Evolutionary conservation across 1,284 basidiomycete species (phyloP).

Genomic region (Tetrapyrgos nigripes): DNA sequence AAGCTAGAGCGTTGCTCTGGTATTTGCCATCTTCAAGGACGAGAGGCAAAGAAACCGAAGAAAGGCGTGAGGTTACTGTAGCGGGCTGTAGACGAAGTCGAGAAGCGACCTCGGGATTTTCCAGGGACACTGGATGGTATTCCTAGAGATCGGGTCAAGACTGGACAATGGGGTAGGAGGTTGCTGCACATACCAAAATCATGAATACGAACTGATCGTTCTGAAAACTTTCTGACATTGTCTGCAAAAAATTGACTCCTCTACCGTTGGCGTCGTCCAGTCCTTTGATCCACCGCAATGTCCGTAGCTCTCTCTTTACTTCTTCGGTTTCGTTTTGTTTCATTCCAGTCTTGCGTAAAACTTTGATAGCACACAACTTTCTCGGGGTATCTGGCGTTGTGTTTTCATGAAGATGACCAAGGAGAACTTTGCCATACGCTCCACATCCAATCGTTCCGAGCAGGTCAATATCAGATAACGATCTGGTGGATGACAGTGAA

Average conservation of each 20-base stretch:
- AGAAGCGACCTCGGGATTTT: constrained; percentile 45
- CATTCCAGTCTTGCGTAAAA: constrained; percentile 21
- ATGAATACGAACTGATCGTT: constrained; percentile 21
- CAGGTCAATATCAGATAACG: constrained; percentile 17
- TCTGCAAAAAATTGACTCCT: constrained; percentile 23
- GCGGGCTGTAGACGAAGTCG: constrained; percentile 39
- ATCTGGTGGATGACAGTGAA: background rate
- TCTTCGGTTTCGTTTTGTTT: constrained; percentile 16
- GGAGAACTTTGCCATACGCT: constrained; percentile 31
- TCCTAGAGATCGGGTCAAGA: constrained; percentile 19
- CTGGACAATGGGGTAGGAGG: constrained; percentile 50
- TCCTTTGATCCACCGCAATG: constrained; percentile 22
- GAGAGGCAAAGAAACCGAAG: constrained; percentile 18
- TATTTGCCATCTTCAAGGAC: constrained; percentile 46
- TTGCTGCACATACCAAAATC: constrained; percentile 66
- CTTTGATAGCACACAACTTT: constrained; percentile 30
- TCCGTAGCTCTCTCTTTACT: constrained; percentile 23
- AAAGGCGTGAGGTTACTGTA: constrained; percentile 21
- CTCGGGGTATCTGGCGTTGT: constrained; percentile 1
- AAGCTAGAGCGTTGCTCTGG: constrained; percentile 47
- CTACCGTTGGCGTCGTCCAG: background rate
- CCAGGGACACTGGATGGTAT: constrained; percentile 36
- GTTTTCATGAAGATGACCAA: constrained; percentile 24
- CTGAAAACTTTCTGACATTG: constrained; percentile 19
- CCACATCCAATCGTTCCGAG: constrained; percentile 30